phyloP scores from a whole-genome alignment of 441 rosid species.

The Arabidopsis hybrid region DNA sequence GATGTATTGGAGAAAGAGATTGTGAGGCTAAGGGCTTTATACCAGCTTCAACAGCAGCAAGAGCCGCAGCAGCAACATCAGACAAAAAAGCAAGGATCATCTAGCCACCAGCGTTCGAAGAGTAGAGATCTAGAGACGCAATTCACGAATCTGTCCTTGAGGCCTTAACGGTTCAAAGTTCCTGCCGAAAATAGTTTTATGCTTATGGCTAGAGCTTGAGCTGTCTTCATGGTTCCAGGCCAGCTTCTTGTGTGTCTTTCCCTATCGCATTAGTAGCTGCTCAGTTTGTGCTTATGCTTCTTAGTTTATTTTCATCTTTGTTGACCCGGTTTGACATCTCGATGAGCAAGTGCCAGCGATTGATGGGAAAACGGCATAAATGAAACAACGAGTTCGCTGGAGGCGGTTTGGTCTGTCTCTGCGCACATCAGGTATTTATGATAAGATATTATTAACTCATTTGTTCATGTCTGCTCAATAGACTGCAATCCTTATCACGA shows the following conservation, averaged over 20 bases:
- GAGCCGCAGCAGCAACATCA: conserved; percentile 40
- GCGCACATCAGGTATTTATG: conserved; percentile 23
- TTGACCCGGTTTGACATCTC: conserved; percentile 24
- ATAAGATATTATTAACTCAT: conserved; percentile 13
- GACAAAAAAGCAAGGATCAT: conserved; percentile 39
- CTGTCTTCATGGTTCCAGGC: conserved; percentile 22
- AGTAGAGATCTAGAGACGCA: conserved; percentile 47
- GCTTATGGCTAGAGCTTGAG: conserved; percentile 28
- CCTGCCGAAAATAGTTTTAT: not conserved
- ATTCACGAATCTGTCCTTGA: conserved; percentile 36
- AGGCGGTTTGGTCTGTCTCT: conserved; percentile 9
- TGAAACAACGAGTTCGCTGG: not conserved
- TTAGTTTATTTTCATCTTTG: conserved; percentile 12
- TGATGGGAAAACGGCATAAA: conserved; percentile 1
- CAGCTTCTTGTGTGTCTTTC: conserved; percentile 28
- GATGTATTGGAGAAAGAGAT: conserved; percentile 53
- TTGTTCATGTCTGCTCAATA: conserved; percentile 14
- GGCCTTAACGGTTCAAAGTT: conserved; percentile 29
- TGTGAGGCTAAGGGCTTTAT: conserved; percentile 47
- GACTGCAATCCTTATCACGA: conserved; percentile 11
- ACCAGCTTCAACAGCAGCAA: conserved; percentile 48
- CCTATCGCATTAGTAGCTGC: conserved; percentile 6
- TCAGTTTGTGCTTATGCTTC: conserved; percentile 3
- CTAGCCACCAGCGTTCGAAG: conserved; percentile 44
- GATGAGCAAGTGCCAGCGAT: conserved; percentile 13